Evolutionary conservation across 768 basidiomycete species (phyloP), one percentile per base, ranked within the genome.

Genomic region (Russula virescens): DNA sequence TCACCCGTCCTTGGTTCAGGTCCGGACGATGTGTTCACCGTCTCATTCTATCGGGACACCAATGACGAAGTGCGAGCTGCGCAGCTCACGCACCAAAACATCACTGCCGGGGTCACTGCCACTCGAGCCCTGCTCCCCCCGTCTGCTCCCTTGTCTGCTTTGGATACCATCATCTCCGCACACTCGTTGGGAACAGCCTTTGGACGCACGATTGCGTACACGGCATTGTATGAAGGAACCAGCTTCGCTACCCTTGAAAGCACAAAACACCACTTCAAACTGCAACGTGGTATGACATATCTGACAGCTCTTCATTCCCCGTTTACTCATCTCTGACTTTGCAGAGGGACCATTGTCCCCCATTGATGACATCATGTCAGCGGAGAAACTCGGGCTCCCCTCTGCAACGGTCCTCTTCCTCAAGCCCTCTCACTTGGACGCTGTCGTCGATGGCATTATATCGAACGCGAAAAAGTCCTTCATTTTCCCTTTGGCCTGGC

Each of bases 21-120:
- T 49, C 77, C 85, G 3, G 75, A 72, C 54, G 85, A 90, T 65
- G 77, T 88, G 5, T 87, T 86, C 69, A 86, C 86, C 3, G 79
- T 89, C 6, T 80, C 85, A 1, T 89, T 86, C 78, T 87, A 80
- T 66, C 75, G 79, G 67, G 77, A 78, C 1, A 68, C 79, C 21
- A 74, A 78, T 21, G 82, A 87, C 38, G 76, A 79, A 43, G 71
- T 87, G 9, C 81, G 81, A 60, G 87, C 81, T 25, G 81, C 81
- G 9, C 84, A 85, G 62, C 75, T 94, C 35, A 91, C 91, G 0
- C 91, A 94, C 71, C 81, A 89, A 72, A 94, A 93, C 66, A 71
- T 96, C 61, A 95, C 92, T 2, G 91, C 94, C 4, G 94, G 91
- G 38, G 87, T 94, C n/a, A 84, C 91, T 0, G 89, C 88, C 3